Conservation (phyloP, 345 rosid species). For the Firmiana major region DNA sequence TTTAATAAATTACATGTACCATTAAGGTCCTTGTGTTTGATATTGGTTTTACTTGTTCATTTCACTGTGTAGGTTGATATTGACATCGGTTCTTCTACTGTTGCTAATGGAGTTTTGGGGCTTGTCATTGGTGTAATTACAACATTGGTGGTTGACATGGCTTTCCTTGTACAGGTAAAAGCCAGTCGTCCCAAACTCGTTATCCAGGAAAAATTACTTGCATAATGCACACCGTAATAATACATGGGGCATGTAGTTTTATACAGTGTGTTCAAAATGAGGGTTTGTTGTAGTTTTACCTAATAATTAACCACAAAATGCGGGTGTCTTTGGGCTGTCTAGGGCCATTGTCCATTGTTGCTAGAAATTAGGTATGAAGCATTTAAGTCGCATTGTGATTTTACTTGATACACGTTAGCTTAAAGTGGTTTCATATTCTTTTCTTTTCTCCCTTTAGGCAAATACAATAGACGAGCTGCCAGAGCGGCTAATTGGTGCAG, state of each 20-base stretch:
- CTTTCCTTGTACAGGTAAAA: constrained; percentile 87
- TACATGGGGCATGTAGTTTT: background rate
- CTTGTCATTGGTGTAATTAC: constrained; percentile 94
- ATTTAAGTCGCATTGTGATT: background rate
- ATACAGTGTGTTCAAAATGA: no score
- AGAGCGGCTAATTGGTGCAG: constrained; percentile 84
- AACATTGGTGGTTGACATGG: constrained; percentile 95
- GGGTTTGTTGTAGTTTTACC: background rate
- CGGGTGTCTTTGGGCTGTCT: background rate
- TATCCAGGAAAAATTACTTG: background rate
- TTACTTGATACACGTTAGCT: background rate
- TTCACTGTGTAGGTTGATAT: constrained; percentile 65
- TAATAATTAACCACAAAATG: background rate
- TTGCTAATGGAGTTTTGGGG: constrained; percentile 98
- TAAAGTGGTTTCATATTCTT: background rate
- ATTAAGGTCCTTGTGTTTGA: background rate
- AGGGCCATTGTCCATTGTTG: background rate
- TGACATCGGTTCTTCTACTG: constrained; percentile 97
- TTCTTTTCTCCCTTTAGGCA: constrained; percentile 41
- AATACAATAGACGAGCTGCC: constrained; percentile 85
- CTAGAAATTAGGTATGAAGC: background rate
- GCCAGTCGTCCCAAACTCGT: background rate
- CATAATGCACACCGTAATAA: background rate
- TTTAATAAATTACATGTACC: background rate
- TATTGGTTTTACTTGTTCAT: constrained; percentile 15